Evolutionary conservation across 352 stramenopile genomes (phyloP).

Genomic region (Phytophthora fragariae): DNA sequence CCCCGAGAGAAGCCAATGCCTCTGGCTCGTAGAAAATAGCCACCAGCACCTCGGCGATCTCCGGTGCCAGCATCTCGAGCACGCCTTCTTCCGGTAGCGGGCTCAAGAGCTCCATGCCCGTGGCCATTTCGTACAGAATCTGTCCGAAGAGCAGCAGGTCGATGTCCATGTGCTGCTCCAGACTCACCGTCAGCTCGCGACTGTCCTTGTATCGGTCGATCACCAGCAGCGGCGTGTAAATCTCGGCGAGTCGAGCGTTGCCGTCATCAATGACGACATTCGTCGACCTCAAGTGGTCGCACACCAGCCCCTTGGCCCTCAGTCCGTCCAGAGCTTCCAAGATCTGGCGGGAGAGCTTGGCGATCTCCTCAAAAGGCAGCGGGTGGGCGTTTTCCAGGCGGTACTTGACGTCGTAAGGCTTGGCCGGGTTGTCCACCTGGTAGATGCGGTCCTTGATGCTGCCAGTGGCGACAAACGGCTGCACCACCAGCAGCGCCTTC

Average conservation of each 20-base stretch:
- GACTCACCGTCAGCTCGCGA: constrained; percentile 62
- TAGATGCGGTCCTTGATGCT: constrained; percentile 77
- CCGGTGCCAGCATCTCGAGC: constrained; percentile 55
- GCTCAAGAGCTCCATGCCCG: constrained; percentile 59
- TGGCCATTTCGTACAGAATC: constrained; percentile 83
- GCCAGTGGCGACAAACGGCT: constrained; percentile 61
- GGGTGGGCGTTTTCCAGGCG: constrained; percentile 41
- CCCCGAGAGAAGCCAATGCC: constrained; percentile 4
- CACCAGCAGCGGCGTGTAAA: constrained; percentile 70
- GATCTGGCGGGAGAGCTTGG: constrained; percentile 67
- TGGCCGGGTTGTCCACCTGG: constrained; percentile 48
- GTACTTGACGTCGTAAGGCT: constrained; percentile 68
- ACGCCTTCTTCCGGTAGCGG: constrained; percentile 54
- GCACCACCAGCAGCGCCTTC: constrained; percentile 67
- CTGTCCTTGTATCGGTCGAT: constrained; percentile 64
- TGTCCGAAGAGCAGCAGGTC: constrained; percentile 79
- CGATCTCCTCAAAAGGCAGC: constrained; percentile 56
- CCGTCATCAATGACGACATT: constrained; percentile 75
- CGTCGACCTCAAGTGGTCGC: constrained; percentile 68
- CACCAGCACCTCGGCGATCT: constrained; percentile 67
- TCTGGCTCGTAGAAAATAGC: constrained; percentile 59
- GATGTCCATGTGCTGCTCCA: constrained; percentile 73
- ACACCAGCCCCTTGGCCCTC: constrained; percentile 67
- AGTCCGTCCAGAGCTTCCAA: constrained; percentile 65
- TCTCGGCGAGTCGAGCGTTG: constrained; percentile 65